Evolutionary conservation across 805 yeast species (phyloP), one percentile per base, ranked within the genome.

Genomic region (Yueomyces sp.): DNA sequence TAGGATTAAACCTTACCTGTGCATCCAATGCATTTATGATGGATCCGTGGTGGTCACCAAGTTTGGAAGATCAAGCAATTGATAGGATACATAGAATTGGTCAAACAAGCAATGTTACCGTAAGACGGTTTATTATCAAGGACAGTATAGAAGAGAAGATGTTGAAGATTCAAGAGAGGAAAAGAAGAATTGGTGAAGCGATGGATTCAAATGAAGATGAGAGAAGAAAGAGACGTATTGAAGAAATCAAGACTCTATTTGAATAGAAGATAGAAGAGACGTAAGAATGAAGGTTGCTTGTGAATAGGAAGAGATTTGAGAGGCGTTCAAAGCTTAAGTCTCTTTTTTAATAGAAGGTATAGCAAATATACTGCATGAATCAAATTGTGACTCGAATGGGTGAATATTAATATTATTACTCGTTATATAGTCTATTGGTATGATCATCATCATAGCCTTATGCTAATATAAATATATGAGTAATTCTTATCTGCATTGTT

Each of bases 1-100:
- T 87, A 9, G 96, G 96, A 0, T 67, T 88, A 48, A 88, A 88
- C 55, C 65, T 88, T 47, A 88, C 95, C 0, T 76, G 80, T 42
- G 95, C 96, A 0, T 81, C 85, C 0, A 71, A 75, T 34, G 96
- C 94, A 2, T 86, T 79, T 52, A 71, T 88, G 74, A 81, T 90
- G 85, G 96, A 88, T 55, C 96, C 96, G 0, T 88, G 95, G 92
- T 88, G 96, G 96, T 84, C 92, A 31, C 94, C 85, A 40, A 85
- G 94, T 41, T 77, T 81, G 43, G 95, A 86, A 54, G 85, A 84
- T 42, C 96, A 86, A 59, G 95, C 95, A 0, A 84, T 87, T 47
- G 95, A 87, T 62, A 67, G 97, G 53, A 73, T 90, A 19, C 96
- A 88, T 56, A 72, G 97, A 51, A 84, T 90, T 56, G 96, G 97